Evolutionary conservation across 163 green algal species (phyloP).

Genomic region (Prototheca cutis): DNA sequence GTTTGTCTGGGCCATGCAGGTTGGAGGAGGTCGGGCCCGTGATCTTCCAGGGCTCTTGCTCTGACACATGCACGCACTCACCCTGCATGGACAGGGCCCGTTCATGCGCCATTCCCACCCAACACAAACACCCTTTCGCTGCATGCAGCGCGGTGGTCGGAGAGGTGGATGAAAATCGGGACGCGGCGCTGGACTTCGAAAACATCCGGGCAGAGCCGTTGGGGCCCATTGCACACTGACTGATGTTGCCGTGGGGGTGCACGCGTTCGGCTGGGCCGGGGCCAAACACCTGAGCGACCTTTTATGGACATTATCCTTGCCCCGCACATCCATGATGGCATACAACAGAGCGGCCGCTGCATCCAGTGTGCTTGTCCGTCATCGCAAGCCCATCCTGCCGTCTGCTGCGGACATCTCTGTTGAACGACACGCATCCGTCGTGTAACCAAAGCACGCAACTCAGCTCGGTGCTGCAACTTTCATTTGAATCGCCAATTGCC

Average conservation of each 20-base stretch:
- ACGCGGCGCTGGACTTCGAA: constrained; percentile 60
- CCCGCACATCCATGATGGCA: not conserved
- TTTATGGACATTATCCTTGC: not conserved
- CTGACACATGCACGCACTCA: not conserved
- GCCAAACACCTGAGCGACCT: no score
- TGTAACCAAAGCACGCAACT: not conserved
- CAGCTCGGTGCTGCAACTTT: no score
- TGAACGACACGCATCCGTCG: not conserved
- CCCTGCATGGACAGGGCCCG: no score
- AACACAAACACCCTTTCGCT: not conserved
- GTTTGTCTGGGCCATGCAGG: not conserved
- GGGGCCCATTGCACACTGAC: constrained; percentile 42
- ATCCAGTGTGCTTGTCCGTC: not conserved
- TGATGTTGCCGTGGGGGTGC: no score
- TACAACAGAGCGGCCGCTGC: not conserved
- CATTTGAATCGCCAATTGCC: no score
- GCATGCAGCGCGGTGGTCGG: constrained; percentile 80
- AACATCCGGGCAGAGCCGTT: constrained; percentile 63
- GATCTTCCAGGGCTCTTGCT: no score
- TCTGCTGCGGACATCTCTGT: not conserved
- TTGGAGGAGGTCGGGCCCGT: not conserved
- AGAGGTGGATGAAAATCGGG: constrained; percentile 83
- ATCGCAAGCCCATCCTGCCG: not conserved
- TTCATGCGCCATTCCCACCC: no score
- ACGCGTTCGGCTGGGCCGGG: not conserved